Evolutionary conservation across 2,329 filamentous ascomycete species (phyloP), one percentile per base, ranked within the genome.

Genomic region (Hymenoscyphus repandus): DNA sequence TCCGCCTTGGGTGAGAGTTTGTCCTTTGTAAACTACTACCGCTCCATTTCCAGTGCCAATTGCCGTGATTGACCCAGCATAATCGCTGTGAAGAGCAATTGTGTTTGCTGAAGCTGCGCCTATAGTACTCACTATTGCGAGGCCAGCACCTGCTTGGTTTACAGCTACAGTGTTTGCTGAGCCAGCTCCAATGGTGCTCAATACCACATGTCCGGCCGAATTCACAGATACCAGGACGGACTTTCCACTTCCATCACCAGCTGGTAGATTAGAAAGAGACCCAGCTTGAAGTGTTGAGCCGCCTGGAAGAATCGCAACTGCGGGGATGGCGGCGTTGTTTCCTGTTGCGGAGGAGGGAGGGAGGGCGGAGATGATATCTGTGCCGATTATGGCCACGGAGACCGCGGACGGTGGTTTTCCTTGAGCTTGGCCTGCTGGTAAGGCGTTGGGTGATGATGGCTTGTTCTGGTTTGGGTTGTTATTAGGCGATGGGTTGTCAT

Each of bases 281-380:
- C 30, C 45, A 12, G 27, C 3, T 22, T 33, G 22, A 12, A 48
- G 30, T 4, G 37, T 34, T 15, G 43, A 45, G 11, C 43, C 43
- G 11, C 15, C 31, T 6, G 31, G 31, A 5, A 45, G 92, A 11
- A 96, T 92, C 0, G 97, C 92, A 15, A 17, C 30, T 0, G 80
- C 97, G 49, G 90, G 90, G 93, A 74, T 52, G 83, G 50, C 42
- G 39, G 27, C 48, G 6, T 22, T 31, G 30, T 49, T 36, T 40
- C 49, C 30, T 43, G 27, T 34, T 34, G 7, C 22, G 5, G 27
- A 12, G 4, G n/a, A n/a, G 18, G 40, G 7, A 13, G 40, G 27
- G 11, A 27, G 11, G 6, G 18, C 40, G 22, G 18, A n/a, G 9
- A 31, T 43, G 10, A 30, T 18, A 18, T 44, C 11, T 32, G 41